Evolutionary conservation across 169 alveolate genomes (phyloP).

Genomic region (Eimeria zaria): DNA sequence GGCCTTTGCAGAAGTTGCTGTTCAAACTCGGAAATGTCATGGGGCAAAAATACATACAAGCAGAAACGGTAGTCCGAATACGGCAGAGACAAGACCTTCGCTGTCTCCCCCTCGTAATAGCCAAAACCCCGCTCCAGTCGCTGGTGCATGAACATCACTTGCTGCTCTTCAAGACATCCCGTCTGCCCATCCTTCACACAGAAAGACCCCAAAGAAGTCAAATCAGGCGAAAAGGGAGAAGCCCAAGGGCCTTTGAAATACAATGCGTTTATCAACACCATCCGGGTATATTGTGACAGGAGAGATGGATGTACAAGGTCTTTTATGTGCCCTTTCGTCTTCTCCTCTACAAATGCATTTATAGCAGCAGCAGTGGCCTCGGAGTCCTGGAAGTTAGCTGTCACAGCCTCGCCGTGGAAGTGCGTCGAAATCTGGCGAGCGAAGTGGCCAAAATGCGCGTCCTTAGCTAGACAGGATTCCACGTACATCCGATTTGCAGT

Average conservation of each 20-base stretch:
- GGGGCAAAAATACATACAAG: constrained; percentile 14
- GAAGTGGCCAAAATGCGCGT: background rate
- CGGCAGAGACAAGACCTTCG: constrained; percentile 19
- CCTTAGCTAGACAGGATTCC: background rate
- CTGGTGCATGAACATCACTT: constrained; percentile 19
- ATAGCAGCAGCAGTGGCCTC: constrained; percentile 47
- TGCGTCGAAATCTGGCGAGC: background rate
- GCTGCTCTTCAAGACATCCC: constrained; percentile 22
- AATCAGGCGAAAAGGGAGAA: background rate
- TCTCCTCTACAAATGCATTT: constrained; percentile 60
- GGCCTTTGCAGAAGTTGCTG: background rate
- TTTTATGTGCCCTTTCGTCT: constrained; percentile 67
- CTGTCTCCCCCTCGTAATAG: background rate
- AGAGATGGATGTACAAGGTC: background rate
- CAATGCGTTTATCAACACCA: constrained; percentile 71
- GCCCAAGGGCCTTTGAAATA: constrained; percentile 68
- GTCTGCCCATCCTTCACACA: background rate
- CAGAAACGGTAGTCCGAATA: background rate
- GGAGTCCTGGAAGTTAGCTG: background rate
- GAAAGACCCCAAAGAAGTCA: constrained; percentile 17
- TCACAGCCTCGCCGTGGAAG: background rate
- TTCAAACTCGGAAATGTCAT: background rate
- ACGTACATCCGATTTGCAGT: constrained; percentile 67
- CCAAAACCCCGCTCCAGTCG: constrained; percentile 15
- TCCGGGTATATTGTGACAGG: background rate